Percentiles rank a stretch among this genome's conserved stretches.
These are phyloP conservation scores for Corchorus capsularis DNA, from an alignment of 345 rosid species.

Conservation along the genomic window DNA sequence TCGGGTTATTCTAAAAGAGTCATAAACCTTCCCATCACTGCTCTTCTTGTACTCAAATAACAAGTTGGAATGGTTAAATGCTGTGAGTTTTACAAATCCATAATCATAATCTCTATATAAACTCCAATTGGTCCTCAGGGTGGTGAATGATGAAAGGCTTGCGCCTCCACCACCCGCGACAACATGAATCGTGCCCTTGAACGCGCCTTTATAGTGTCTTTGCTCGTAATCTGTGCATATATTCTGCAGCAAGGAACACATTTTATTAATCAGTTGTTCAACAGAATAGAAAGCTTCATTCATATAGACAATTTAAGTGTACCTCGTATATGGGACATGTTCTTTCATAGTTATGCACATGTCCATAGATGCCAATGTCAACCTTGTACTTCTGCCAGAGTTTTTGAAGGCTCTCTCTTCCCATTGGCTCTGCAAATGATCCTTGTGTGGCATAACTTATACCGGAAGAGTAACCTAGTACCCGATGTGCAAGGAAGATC, in stretches of 20 bases:
- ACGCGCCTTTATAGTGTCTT: conserved; percentile 40
- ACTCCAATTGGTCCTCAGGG: conserved; percentile 56
- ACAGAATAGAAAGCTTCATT: no score
- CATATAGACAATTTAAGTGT: no score
- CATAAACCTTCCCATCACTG: conserved; percentile 67
- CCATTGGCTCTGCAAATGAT: conserved; percentile 70
- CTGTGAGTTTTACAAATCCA: conserved; percentile 58
- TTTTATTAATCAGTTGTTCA: no score
- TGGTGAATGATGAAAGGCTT: conserved; percentile 47
- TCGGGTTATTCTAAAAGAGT: conserved; percentile 55
- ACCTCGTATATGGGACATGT: conserved; percentile 78
- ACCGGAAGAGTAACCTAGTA: conserved; percentile 66
- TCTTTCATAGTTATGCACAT: conserved; percentile 72
- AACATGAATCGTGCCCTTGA: conserved; percentile 69
- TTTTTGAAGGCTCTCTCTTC: conserved; percentile 63
- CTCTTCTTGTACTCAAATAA: conserved; percentile 73
- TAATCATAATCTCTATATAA: conserved; percentile 50
- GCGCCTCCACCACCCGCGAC: conserved; percentile 85
- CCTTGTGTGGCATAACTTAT: conserved; percentile 49
- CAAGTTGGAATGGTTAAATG: conserved; percentile 55
- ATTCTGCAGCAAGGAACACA: conserved; percentile 43
- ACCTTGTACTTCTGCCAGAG: conserved; percentile 81
- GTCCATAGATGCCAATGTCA: conserved; percentile 67
- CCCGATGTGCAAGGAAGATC: conserved; percentile 70
- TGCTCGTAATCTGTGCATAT: conserved; percentile 58